Base-by-base conservation (phyloP, 331 rosid genomes). In the Spiraea crenata region DNA sequence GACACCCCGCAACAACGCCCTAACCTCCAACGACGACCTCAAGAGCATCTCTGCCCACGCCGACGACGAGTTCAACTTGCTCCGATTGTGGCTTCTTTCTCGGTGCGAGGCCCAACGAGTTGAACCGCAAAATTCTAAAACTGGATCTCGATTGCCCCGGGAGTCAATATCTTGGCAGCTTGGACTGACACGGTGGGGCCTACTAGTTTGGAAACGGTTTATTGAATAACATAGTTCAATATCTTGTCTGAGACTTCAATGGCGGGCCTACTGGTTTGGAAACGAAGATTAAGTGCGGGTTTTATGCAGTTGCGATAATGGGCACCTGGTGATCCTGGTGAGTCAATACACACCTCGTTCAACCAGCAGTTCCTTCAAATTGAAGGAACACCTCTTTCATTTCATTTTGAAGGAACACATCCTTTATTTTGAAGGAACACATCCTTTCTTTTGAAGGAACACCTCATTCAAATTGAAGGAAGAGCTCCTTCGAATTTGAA, bases 21-120 rank as follows among this genome's bases (percentile, higher is more conserved):
- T 93, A 59, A 93, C 98, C 19, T 85, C 97, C 69, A 95, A 89
- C 46, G 99, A 95, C 74, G 97, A 91, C 68, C 96, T 95, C 62
- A 96, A 91, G 83, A 95, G 99, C 85, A 95, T 95, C 44, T 95
- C 99, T 19, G 96, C 90, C 31, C 88, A 96, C 3, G 93, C 91
- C 61, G 96, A 92, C 49, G 96, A 88, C 0, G 93, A 90, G 35
- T 91, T 96, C 19, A 95, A 91, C 12, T 92, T 86, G 11, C 87
- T 89, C 15, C 98, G 8, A 87, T 93, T n/a, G 67, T 93, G 11
- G 96, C 98, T 42, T 90, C 98, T 0, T 93, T 93, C 58, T 84
- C 98, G 0, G 97, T 90, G 0, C 75, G 98, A 63, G 97, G 98
- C 96, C 96, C 0, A 90, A 84, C 58, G 88, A 87, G 3, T 34